Base-by-base conservation (phyloP, 1,284 basidiomycete species). In the Tetrapyrgos nigripes region DNA sequence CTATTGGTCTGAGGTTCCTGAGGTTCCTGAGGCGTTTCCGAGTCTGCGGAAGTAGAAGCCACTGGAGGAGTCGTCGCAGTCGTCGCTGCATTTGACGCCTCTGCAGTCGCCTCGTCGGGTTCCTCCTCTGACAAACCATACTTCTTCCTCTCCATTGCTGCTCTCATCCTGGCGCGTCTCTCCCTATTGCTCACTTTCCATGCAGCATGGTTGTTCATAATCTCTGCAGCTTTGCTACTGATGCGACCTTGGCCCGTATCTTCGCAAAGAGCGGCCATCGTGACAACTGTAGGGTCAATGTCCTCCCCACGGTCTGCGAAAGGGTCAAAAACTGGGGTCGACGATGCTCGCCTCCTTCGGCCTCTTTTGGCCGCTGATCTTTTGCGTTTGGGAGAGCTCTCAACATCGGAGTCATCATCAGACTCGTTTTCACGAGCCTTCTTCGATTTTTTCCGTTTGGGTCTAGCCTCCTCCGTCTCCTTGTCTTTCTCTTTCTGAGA, bases 231-330 rank as follows among this genome's bases (percentile, higher is more conserved):
- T 70, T 87, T 90, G 65, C 82, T 88, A 66, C 90, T 92, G 46
- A 92, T 77, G 31, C 90, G 83, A 10, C 91, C 91, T 59, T 85
- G 85, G 3, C 89, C 88, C 2, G 82, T 88, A 67, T 93, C 91
- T 27, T 80, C 82, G 68, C 91, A 92, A 2, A 93, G 79, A 0
- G 83, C 73, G 14, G 88, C 86, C 91, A 93, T 93, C 3, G 88
- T 92, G n/a, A 89, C 75, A 3, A 81, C 77, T 0, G 89, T 92
- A 17, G 91, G 91, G 66, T 93, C 91, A 43, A 93, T 74, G 33
- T 89, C 86, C 68, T 89, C 89, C 13, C 89, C 89, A 2, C 89
- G 87, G 67, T 84, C 82, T 0, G 83, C 84, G 50, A 80, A 75
- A 26, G 80, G 74, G 64, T 87, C 84, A 60, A 83, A 87, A 0